phyloP scores from a whole-genome alignment of 208 protist genomes.

The Chromosphaera perkinsii region DNA sequence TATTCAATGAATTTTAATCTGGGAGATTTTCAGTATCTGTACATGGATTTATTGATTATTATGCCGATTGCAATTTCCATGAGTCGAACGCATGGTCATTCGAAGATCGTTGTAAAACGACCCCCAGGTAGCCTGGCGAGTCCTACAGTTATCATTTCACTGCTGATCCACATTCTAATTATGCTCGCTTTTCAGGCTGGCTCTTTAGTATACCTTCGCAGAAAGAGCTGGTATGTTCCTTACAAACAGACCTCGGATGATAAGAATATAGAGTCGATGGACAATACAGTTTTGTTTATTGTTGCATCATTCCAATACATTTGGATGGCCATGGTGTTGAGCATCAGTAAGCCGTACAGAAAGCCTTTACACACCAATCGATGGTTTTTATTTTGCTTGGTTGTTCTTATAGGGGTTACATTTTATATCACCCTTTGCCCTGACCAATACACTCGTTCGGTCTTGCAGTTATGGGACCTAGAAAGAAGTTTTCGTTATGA shows the following conservation, averaged over 20 bases:
- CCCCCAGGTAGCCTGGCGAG: slow-evolving; percentile 6
- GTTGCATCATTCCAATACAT: slow-evolving; percentile 14
- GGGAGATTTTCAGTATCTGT: slow-evolving; percentile 26
- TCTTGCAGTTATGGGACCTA: no score
- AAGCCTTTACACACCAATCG: background rate
- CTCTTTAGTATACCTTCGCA: background rate
- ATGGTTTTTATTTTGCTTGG: background rate
- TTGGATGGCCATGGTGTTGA: slow-evolving; percentile 6
- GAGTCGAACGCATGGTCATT: background rate
- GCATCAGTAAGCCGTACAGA: background rate
- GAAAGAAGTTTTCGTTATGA: no score
- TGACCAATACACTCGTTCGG: no score
- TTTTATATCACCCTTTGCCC: no score
- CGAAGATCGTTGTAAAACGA: background rate
- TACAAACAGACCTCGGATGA: background rate
- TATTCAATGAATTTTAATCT: slow-evolving; percentile 9
- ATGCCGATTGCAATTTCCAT: slow-evolving; percentile 7
- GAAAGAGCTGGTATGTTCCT: slow-evolving; percentile 14
- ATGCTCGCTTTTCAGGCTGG: slow-evolving; percentile 1
- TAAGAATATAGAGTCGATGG: slow-evolving; percentile 5
- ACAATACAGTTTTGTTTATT: slow-evolving; percentile 12
- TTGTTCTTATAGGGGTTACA: no score
- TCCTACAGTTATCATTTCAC: slow-evolving; percentile 2
- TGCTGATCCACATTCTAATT: slow-evolving; percentile 3
- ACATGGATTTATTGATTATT: slow-evolving; percentile 8